phyloP scores from a whole-genome alignment of 129 eudicot species.

The Smallanthus sonchifolius region DNA sequence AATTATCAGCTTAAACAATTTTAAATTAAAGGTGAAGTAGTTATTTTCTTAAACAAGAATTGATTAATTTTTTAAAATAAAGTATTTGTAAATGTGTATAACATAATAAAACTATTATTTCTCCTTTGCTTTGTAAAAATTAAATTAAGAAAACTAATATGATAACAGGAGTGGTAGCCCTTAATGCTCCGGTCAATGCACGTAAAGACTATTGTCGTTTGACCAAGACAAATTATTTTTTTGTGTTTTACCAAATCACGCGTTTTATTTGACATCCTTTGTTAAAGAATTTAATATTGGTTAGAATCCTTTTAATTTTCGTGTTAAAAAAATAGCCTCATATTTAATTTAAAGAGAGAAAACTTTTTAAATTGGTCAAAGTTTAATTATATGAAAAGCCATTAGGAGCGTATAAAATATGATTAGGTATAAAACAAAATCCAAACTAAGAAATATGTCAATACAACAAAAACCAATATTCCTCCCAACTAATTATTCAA shows the following conservation, averaged over 20 bases:
- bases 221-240: constrained; percentile 14
- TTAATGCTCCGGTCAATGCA: constrained; percentile 14
- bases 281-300: background rate
- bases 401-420: background rate
- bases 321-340: background rate
- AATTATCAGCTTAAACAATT: background rate
- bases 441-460: too few species aligned
- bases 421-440: too few species aligned
- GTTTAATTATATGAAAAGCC: background rate
- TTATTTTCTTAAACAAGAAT: background rate
- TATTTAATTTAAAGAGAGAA: background rate
- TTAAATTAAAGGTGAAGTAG: background rate
- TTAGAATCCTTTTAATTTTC: background rate
- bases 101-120: background rate
- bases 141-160: background rate
- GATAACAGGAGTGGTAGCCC: constrained; percentile 10
- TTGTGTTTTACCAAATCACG: constrained; percentile 6
- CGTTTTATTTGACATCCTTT: background rate
- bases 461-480: too few species aligned
- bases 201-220: constrained; percentile 9
- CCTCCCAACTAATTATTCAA: too few species aligned
- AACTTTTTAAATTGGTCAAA: background rate
- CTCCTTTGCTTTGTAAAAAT: background rate
- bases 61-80: background rate
- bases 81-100: background rate